A percentile compares a stretch with the other conserved stretches of the same genome.
Conservation (phyloP, 345 rosid species). For the Angophora floribunda region DNA sequence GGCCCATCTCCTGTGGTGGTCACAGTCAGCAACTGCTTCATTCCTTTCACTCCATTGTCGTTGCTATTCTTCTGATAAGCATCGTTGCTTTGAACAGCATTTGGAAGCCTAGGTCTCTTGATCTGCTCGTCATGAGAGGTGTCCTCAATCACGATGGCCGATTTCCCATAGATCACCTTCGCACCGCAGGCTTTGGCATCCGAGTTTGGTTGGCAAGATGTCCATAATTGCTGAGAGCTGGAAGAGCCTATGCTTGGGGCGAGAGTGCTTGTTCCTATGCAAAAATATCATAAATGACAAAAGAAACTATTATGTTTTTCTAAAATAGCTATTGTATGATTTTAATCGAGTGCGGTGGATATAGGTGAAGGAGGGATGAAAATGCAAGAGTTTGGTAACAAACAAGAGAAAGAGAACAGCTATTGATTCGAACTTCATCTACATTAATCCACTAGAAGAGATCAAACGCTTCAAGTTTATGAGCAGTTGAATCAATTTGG, state of each 20-base stretch:
- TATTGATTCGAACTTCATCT: neutral
- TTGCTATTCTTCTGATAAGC: neutral
- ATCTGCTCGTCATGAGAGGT: neutral
- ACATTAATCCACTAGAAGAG: neutral
- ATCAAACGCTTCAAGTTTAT: neutral
- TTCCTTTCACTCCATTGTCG: neutral
- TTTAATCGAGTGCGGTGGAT: neutral
- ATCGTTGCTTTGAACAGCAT: neutral
- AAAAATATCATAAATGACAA: neutral
- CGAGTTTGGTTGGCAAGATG: neutral
- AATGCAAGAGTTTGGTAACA: neutral
- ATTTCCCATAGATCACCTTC: neutral
- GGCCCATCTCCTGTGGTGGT: constrained; percentile 21
- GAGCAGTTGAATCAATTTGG: neutral
- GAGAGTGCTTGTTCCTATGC: neutral
- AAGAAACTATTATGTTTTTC: neutral
- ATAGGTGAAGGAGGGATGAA: neutral
- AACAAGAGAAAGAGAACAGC: neutral
- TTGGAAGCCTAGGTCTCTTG: neutral
- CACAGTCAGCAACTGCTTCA: constrained; percentile 49
- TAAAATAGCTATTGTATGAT: neutral
- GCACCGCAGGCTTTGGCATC: neutral
- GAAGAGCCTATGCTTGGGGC: neutral
- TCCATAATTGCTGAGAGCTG: neutral
- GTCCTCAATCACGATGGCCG: neutral